Evolutionary conservation across 768 basidiomycete genomes (phyloP), one percentile per base, ranked within the genome.

Genomic region (Tricholoma sp.): DNA sequence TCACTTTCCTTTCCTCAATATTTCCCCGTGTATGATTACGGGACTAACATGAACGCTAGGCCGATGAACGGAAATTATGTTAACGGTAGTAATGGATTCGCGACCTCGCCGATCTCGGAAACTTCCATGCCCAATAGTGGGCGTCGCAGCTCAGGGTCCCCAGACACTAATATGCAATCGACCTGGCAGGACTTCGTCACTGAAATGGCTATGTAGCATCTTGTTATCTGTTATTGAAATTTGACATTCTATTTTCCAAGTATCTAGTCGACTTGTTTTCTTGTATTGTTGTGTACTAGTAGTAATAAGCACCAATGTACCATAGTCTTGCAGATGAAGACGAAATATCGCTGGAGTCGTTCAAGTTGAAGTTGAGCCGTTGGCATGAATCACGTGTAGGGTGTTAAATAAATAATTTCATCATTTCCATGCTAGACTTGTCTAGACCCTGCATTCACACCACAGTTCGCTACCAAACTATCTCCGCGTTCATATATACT

Each of bases 21-120:
- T 63, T 89, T 90, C 77, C 79, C 86, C 1, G 87, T 89, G 32
- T 89, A 86, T 61, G 88, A 89, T 66, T 89, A 89, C 65, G 79
- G 76, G 18, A 70, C 76, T 60, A 70, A 66, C 42, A 66, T 69
- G 61, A 57, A 67, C 63, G 57, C 58, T 39, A 57, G 55, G 59
- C 61, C 10, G 62, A 52, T 44, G 53, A 57, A 33, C 49, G 50
- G 42, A 33, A 52, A 52, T 20, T 34, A 37, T 32, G 41, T 29
- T 29, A 56, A 36, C 10, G 48, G 64, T 51, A 41, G 64, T 51
- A 63, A 71, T 63, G 54, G 62, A 44, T 65, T 68, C 59, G 58
- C 42, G 29, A 50, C 68, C 54, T 55, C 67, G 55, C 68, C 74
- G 55, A 66, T 78, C 68, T 59, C 79, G 33, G 74, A 80, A 53